phyloP scores from a whole-genome alignment of 495 filamentous ascomycete species.

The Cryomyces antarcticus region DNA sequence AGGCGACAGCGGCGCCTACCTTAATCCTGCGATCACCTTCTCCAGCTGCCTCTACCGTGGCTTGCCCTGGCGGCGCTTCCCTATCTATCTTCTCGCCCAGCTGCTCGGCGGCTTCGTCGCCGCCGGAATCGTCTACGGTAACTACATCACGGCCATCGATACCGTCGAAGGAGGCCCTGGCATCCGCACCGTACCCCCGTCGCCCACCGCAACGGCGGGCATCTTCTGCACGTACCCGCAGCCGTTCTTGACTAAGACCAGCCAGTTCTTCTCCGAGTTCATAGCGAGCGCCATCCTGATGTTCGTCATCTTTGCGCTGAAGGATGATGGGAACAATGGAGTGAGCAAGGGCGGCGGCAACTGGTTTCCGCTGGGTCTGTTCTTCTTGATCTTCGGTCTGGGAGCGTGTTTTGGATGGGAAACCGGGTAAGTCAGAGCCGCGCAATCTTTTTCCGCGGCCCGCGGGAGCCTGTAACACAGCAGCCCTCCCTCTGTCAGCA shows the following conservation, averaged over 20 bases:
- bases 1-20: constrained; percentile 35
- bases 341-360: constrained; percentile 5
- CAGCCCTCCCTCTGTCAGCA: too few species aligned
- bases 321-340: constrained; percentile 28
- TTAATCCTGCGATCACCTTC: constrained; percentile 50
- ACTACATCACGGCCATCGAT: constrained; percentile 14
- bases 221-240: constrained; percentile 50
- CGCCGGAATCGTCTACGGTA: constrained; percentile 16
- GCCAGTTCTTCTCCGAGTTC: constrained; percentile 45
- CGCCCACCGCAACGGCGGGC: constrained; percentile 34
- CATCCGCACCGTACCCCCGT: constrained; percentile 35
- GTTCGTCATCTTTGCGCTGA: constrained; percentile 47
- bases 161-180: constrained; percentile 4
- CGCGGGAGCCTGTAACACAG: too few species aligned
- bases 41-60: constrained; percentile 39
- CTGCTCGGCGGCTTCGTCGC: constrained; percentile 17
- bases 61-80: constrained; percentile 34
- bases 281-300: constrained; percentile 38
- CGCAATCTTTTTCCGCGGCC: not conserved
- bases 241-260: constrained; percentile 34
- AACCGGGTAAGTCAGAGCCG: constrained; percentile 25
- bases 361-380: constrained; percentile 21
- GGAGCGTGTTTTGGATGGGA: constrained; percentile 51
- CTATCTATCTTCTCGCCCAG: constrained; percentile 16
- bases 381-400: constrained; percentile 48